Base-by-base conservation (phyloP, 352 stramenopile genomes). In the Pythium oligandrum region DNA sequence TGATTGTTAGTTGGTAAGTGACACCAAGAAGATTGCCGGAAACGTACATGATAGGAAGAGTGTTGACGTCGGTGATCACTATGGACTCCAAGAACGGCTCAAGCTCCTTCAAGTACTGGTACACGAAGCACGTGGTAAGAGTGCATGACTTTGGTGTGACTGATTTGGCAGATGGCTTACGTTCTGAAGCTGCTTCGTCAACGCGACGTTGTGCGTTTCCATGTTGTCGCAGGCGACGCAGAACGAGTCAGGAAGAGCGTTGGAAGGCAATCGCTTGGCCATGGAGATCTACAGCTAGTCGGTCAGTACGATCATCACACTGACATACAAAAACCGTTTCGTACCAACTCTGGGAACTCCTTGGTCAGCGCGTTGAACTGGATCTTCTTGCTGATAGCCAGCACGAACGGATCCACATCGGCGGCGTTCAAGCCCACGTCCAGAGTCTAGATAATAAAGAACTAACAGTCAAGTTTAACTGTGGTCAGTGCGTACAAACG, bases 41-140 rank as follows among this genome's bases (percentile, higher is more conserved):
- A 3, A 68, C 78, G 46, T 61, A 91, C 81, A 78, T 48, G 52
- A 89, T 76, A 11, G 68, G 49, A 26, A 75, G 57, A 32, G 79
- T 74, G 65, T 83, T 92, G 59, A 92, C 70, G 57, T 92, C 81
- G 6, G 76, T 92, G 59, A 92, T 83, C 33, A 92, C 72, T 37
- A 88, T 70, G 65, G 78, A 88, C 44, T 88, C 78, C 6, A 90
- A 57, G 48, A 86, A 82, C 31, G 83, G 67, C 53, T 88, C 78
- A 11, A 92, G 48, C 1, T 85, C 75, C 42, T 69, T 75, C 30
- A 92, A 55, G 26, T 73, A 73, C 81, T 91, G 31, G 53, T 12
- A 51, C 48, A 26, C 17, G 17, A 26, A 26, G 17, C 17, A 26
- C 17, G 17, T 26, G 17, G 17, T 26, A 26, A 26, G 17, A 26